A percentile compares a stretch with the other conserved stretches of the same genome.
phyloP scores from a whole-genome alignment of 2,329 filamentous ascomycete species.

The Trichophyton benhamiae region DNA sequence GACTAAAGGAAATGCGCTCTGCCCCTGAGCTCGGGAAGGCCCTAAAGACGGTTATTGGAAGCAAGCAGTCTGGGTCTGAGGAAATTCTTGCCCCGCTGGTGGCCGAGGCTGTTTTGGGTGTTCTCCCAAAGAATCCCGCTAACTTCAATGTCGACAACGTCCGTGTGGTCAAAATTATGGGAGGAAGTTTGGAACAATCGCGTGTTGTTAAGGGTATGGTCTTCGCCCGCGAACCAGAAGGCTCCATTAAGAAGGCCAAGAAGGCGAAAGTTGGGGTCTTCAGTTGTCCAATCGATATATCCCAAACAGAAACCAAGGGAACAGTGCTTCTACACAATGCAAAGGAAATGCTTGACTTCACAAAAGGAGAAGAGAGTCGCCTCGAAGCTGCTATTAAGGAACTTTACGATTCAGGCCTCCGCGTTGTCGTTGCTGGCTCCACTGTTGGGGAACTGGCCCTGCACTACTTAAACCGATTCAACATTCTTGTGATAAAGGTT shows the following conservation, averaged over 20 bases:
- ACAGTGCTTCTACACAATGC: slow-evolving; percentile 94
- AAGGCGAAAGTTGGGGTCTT: slow-evolving; percentile 96
- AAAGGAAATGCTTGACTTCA: slow-evolving; percentile 98
- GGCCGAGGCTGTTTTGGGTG: slow-evolving; percentile 68
- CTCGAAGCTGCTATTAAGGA: slow-evolving; percentile 89
- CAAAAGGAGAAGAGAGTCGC: slow-evolving; percentile 87
- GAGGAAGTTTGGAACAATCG: slow-evolving; percentile 86
- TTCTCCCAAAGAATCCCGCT: slow-evolving; percentile 85
- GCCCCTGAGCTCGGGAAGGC: slow-evolving; percentile 84
- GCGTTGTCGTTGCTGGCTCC: slow-evolving; percentile 82
- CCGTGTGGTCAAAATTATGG: slow-evolving; percentile 99
- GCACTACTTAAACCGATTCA: slow-evolving; percentile 96
- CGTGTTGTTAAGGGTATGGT: slow-evolving; percentile 97
- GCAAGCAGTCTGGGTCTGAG: slow-evolving; percentile 92
- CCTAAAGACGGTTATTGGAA: slow-evolving; percentile 84
- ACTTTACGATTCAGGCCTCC: slow-evolving; percentile 81
- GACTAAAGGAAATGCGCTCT: slow-evolving; percentile 70
- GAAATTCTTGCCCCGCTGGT: slow-evolving; percentile 77
- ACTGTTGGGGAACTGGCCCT: slow-evolving; percentile 92
- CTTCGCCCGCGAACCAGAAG: slow-evolving; percentile 89
- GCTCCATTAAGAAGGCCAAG: slow-evolving; percentile 73
- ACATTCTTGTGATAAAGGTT: slow-evolving; percentile 91
- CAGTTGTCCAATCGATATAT: slow-evolving; percentile 89
- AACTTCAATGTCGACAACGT: slow-evolving; percentile 99
- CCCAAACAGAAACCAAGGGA: slow-evolving; percentile 97